Evolutionary conservation across 1,139 yeast genomes (phyloP).

Genomic region (Suhomyces atakaporum): DNA sequence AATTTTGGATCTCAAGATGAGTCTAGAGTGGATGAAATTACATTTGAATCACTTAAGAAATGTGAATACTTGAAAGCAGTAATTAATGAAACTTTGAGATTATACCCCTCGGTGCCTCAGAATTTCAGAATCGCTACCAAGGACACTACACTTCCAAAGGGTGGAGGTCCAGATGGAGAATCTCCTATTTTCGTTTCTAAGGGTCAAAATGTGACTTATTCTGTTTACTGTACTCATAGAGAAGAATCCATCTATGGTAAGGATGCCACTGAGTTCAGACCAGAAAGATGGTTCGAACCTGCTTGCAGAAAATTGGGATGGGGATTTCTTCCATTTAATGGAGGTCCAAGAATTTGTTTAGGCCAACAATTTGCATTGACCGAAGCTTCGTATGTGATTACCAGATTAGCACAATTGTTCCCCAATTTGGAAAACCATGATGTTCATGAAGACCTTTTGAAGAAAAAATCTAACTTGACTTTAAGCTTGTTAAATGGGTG

Average conservation of each 20-base stretch:
- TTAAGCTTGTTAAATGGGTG: constrained; percentile 27
- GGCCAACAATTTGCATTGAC: constrained; percentile 64
- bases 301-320: constrained; percentile 42
- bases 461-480: constrained; percentile 29
- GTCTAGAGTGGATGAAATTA: constrained; percentile 30
- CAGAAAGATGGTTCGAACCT: constrained; percentile 53
- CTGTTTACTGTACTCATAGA: constrained; percentile 51
- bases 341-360: constrained; percentile 62
- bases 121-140: constrained; percentile 49
- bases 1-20: constrained; percentile 41
- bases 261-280: constrained; percentile 48
- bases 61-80: constrained; percentile 51
- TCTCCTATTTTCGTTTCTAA: constrained; percentile 48
- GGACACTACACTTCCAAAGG: constrained; percentile 52
- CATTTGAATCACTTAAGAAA: constrained; percentile 53
- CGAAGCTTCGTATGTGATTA: constrained; percentile 51
- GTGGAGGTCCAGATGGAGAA: constrained; percentile 50
- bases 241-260: constrained; percentile 47
- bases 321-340: constrained; percentile 59
- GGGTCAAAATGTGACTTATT: constrained; percentile 48
- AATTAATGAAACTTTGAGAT: constrained; percentile 52
- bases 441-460: constrained; percentile 35
- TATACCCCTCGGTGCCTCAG: constrained; percentile 58
- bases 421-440: constrained; percentile 14
- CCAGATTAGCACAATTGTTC: constrained; percentile 34